phyloP scores from a whole-genome alignment of 139 green algal genomes.

The Desmodesmus armatus region DNA sequence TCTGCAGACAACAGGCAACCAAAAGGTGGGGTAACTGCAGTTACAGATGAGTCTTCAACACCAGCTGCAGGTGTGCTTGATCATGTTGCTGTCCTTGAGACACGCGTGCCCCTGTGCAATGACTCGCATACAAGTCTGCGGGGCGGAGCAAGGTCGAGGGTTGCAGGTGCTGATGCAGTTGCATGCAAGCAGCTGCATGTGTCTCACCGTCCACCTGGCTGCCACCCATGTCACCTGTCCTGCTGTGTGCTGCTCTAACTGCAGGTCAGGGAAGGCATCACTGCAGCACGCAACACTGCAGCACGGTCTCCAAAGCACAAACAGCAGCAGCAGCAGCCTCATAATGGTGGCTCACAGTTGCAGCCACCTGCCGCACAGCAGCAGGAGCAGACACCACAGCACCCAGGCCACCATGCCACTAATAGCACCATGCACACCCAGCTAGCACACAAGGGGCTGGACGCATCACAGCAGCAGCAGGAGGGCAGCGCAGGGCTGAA shows the following conservation, averaged over 20 bases:
- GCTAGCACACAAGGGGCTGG: too few species aligned
- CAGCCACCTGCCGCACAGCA: neutral
- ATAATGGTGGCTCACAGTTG: too few species aligned
- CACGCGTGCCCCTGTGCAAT: too few species aligned
- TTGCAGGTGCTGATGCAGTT: too few species aligned
- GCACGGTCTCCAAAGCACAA: neutral
- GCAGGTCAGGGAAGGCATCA: conserved; percentile 14
- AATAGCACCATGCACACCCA: neutral
- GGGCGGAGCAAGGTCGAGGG: too few species aligned
- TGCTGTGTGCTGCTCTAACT: neutral
- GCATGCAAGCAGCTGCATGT: neutral
- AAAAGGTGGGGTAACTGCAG: conserved; percentile 49
- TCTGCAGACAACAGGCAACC: conserved; percentile 64
- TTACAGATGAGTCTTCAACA: neutral
- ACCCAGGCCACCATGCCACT: neutral
- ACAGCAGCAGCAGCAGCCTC: conserved; percentile 25
- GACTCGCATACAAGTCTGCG: too few species aligned
- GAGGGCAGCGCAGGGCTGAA: neutral
- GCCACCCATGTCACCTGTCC: too few species aligned
- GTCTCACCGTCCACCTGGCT: too few species aligned
- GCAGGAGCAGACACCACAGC: neutral
- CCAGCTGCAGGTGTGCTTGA: too few species aligned
- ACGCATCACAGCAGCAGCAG: conserved; percentile 5
- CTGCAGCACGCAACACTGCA: neutral
- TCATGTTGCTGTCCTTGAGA: too few species aligned